Conservation (phyloP, 2,329 filamentous ascomycete genomes). For the Gnomoniopsis smithogilvyi region DNA sequence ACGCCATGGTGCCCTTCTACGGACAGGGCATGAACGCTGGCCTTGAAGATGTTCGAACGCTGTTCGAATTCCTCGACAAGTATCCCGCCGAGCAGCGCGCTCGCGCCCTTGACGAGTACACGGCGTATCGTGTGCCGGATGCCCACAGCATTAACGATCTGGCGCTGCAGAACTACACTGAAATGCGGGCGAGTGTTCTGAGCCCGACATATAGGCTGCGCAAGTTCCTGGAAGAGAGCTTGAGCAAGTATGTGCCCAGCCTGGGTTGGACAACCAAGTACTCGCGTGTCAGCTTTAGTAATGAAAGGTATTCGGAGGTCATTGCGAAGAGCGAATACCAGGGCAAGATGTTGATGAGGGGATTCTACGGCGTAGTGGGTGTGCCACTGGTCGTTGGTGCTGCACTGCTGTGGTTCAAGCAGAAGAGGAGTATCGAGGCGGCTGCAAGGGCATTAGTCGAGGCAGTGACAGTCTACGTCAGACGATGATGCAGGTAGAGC, state of each 20-base stretch:
- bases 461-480: neutral
- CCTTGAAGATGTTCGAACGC: constrained; percentile 85
- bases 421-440: constrained; percentile 4
- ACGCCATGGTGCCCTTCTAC: constrained; percentile 98
- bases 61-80: constrained; percentile 79
- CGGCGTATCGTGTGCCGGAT: constrained; percentile 68
- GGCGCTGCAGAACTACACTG: constrained; percentile 84
- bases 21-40: constrained; percentile 98
- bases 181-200: constrained; percentile 87
- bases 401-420: constrained; percentile 15
- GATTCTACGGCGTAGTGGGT: constrained; percentile 33
- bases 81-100: constrained; percentile 52
- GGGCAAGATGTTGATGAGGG: constrained; percentile 54
- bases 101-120: constrained; percentile 74
- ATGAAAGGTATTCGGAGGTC: constrained; percentile 85
- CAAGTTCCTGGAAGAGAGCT: constrained; percentile 81
- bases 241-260: constrained; percentile 72
- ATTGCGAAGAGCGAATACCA: constrained; percentile 67
- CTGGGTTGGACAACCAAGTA: constrained; percentile 93
- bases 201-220: constrained; percentile 74
- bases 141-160: constrained; percentile 90
- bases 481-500: neutral
- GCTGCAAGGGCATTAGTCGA: neutral
- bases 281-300: constrained; percentile 86
- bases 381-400: constrained; percentile 21